Evolutionary conservation across 345 rosid genomes (phyloP), one percentile per base, ranked within the genome.

Genomic region (Populus ilicifolia): DNA sequence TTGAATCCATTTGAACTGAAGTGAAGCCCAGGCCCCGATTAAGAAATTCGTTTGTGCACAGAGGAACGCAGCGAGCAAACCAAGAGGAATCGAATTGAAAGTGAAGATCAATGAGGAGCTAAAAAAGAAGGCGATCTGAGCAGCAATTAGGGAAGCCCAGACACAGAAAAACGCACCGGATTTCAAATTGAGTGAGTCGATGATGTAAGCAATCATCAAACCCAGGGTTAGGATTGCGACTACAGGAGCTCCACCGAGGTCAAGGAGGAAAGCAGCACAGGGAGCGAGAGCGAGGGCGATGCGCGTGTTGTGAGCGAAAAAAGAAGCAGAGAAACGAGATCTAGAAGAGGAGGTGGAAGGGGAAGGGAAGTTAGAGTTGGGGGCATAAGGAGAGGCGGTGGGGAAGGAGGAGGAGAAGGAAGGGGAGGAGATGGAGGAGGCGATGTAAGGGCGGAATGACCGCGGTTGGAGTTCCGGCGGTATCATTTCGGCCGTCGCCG

Each of bases 1-100:
- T 78, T 94, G 98, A 80, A 96, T 90, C 98, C 98, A 96, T 83
- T 92, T 92, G 89, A 96, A 94, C 87, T 94, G 99, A 27, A 96
- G 97, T 12, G 99, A 96, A 41, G 91, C 89, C 99, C 99, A 96
- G 3, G 83, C 90, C 2, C 99, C 99, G 63, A 96, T 85, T 4
- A 94, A 81, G 79, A 96, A 96, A 41, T 90, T 92, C 30, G 95
- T 87, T 77, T 88, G 80, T 2, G 94, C 88, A 81, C 97, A 92
- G 81, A 96, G 92, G 64, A 94, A 86, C 6, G 90, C 84, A 2
- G 97, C 95, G 54, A 92, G 88, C 70, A 90, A 56, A 41, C 88
- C 90, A 21, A 94, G 95, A 67, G 92, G 84, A 36, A 82, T 0
- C 20, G 97, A 93, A 71, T 81, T 85, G 92, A 92, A 89, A 41